A percentile compares a stretch with the other conserved stretches of the same genome.
phyloP scores from a whole-genome alignment of 768 basidiomycete genomes.

The Lactarius psammicola region DNA sequence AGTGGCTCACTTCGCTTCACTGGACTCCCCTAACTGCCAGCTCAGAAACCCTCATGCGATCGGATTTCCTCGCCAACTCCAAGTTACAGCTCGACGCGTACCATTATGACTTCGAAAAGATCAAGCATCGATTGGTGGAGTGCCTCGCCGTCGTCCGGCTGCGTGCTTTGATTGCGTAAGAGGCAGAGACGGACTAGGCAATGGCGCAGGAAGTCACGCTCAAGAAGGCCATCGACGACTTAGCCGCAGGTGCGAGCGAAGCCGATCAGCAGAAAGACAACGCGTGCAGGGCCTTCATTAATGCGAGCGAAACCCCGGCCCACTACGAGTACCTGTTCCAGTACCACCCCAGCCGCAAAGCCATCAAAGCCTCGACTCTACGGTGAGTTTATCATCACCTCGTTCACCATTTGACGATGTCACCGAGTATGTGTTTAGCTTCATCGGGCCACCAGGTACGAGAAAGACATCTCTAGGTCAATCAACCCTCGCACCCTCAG shows the following conservation, averaged over 20 bases:
- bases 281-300: no score
- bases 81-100: conserved; percentile 90
- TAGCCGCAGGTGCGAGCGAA: no score
- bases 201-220: no score
- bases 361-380: no score
- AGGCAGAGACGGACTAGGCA: conserved; percentile 13
- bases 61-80: conserved; percentile 61
- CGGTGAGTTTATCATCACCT: conserved; percentile 40
- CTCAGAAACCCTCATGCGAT: no score
- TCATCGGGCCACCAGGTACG: conserved; percentile 87
- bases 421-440: conserved; percentile 40
- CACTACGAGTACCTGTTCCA: no score
- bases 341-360: no score
- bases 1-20: conserved; percentile 88
- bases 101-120: conserved; percentile 87
- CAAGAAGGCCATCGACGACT: no score
- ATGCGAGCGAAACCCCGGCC: no score
- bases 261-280: no score
- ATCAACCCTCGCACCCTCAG: conserved; percentile 66
- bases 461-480: conserved; percentile 89
- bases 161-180: conserved; percentile 30
- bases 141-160: conserved; percentile 84
- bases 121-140: no score
- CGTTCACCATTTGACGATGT: conserved; percentile 46
- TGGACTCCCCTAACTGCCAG: conserved; percentile 57